A percentile compares a stretch with the other conserved stretches of the same genome.
phyloP scores from a whole-genome alignment of 148 eudicot species.

The Dysphania ambrosioides region DNA sequence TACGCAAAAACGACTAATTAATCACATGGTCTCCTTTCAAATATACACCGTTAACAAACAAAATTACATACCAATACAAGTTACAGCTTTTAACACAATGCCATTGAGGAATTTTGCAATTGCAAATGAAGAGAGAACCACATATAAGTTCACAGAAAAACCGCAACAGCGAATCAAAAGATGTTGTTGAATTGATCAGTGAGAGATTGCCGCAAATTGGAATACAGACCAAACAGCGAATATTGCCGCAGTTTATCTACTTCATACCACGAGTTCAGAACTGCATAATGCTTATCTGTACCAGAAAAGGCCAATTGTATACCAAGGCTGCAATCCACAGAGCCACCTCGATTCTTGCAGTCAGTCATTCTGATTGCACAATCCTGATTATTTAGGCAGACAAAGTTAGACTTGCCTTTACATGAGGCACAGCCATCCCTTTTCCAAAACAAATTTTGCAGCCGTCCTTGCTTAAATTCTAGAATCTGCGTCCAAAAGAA shows the following conservation, averaged over 20 bases:
- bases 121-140: neutral
- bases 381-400: slow-evolving; percentile 76
- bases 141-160: neutral
- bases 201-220: slow-evolving; percentile 63
- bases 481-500: slow-evolving; percentile 44
- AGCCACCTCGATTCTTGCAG: slow-evolving; percentile 68
- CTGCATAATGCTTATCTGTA: slow-evolving; percentile 70
- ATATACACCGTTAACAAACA: slow-evolving; percentile 14
- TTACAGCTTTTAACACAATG: slow-evolving; percentile 12
- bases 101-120: neutral
- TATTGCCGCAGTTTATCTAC: slow-evolving; percentile 77
- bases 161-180: slow-evolving; percentile 37
- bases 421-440: slow-evolving; percentile 86
- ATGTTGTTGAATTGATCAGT: slow-evolving; percentile 63
- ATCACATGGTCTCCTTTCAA: neutral
- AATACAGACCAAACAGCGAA: slow-evolving; percentile 67
- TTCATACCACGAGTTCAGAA: slow-evolving; percentile 85
- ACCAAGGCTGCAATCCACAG: slow-evolving; percentile 79
- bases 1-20: neutral
- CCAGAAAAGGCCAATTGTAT: slow-evolving; percentile 90
- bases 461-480: slow-evolving; percentile 78
- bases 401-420: slow-evolving; percentile 59
- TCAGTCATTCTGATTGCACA: slow-evolving; percentile 62
- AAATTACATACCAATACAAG: slow-evolving; percentile 9
- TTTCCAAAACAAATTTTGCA: slow-evolving; percentile 85